A percentile compares a stretch with the other conserved stretches of the same genome.
These are phyloP conservation scores for Peniophora sp. DNA, from an alignment of 1,284 basidiomycete genomes.

Conservation along the genomic window DNA sequence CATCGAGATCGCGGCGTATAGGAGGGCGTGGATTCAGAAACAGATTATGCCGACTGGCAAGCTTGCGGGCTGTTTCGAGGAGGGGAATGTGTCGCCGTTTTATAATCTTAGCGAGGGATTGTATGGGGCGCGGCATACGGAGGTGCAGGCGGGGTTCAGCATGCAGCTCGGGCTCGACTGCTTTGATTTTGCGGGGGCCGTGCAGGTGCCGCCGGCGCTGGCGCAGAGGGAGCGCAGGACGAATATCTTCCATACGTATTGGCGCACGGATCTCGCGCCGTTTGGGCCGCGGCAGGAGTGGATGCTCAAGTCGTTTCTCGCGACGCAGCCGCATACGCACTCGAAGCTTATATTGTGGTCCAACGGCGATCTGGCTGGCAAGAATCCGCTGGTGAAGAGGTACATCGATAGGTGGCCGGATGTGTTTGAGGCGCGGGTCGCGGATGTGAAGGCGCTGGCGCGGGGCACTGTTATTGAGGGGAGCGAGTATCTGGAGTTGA, in stretches of 20 bases:
- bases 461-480: slow-evolving; percentile 69
- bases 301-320: slow-evolving; percentile 86
- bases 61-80: slow-evolving; percentile 70
- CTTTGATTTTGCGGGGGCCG: slow-evolving; percentile 79
- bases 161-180: slow-evolving; percentile 78
- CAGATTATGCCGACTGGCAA: slow-evolving; percentile 59
- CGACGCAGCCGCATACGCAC: slow-evolving; percentile 67
- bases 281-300: slow-evolving; percentile 77
- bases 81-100: slow-evolving; percentile 42
- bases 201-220: slow-evolving; percentile 27
- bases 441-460: slow-evolving; percentile 63
- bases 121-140: slow-evolving; percentile 52
- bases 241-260: slow-evolving; percentile 81
- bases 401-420: slow-evolving; percentile 61
- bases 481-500: slow-evolving; percentile 44
- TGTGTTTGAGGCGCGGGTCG: slow-evolving; percentile 60
- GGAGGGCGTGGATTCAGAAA: slow-evolving; percentile 61
- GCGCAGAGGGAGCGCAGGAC: slow-evolving; percentile 27
- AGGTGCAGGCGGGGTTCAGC: slow-evolving; percentile 71
- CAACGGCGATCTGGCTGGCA: slow-evolving; percentile 60
- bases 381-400: slow-evolving; percentile 50
- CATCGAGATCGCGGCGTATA: slow-evolving; percentile 73
- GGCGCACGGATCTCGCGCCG: slow-evolving; percentile 76
- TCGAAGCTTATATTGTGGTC: slow-evolving; percentile 81
- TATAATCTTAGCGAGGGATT: slow-evolving; percentile 67